Evolutionary conservation across 2,329 filamentous ascomycete species (phyloP), one percentile per base, ranked within the genome.

Genomic region (Penicillium sp.): DNA sequence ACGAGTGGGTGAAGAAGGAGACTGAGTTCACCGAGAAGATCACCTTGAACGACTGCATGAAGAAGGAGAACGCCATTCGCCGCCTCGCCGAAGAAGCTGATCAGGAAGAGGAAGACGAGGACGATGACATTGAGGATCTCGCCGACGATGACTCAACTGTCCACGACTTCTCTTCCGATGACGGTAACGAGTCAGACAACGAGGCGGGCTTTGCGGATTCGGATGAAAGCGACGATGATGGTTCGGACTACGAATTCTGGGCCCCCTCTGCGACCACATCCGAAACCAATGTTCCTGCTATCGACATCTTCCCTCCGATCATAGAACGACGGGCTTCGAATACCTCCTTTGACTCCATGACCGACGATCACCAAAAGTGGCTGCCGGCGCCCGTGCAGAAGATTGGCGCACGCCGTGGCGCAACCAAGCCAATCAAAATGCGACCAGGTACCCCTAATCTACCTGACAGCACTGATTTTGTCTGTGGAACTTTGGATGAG

Each of bases 401-500:
- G 31, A 50, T 56, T 8, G 56, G 67, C 62, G 71, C 48, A 70
- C 68, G 63, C 55, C 69, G 67, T 23, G 23, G 19, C 66, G 52
- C 79, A 14, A 79, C 72, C 44, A 79, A 78, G 42, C 69, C 76
- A 21, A 66, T 82, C 47, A 85, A 83, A 61, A 86, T 88, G 64
- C 88, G 88, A 23, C 83, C 86, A 39, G 83, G 83, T 25, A 90
- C 89, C 1, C 91, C 91, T 2, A 92, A 96, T 70, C 81, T 99
- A 11, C 95, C 95, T 1, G 95, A 99, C 74, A 97, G 93, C 75
- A 98, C 95, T 14, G 95, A 99, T 74, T 99, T 99, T 65, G 95
- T 99, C n/a, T 98, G 95, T 69, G 95, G 95, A 57, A 99, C 95
- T 1, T 82, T 99, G 21, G 95, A 99, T 64, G 95, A 99, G 75